Conservation (phyloP, 495 filamentous ascomycete species). For the Aspergillus funiculosus region DNA sequence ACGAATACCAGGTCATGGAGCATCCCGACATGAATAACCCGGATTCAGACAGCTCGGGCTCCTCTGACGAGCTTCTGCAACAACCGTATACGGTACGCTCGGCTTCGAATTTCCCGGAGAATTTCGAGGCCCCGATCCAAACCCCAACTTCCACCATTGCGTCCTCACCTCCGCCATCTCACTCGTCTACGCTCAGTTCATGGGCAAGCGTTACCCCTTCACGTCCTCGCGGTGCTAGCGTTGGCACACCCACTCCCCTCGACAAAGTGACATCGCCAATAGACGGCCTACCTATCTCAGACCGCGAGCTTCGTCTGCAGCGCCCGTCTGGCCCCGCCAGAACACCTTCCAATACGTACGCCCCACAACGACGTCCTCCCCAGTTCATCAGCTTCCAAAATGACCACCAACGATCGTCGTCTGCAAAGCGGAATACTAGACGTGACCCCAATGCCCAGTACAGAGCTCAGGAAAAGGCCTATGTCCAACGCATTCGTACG, state of each 20-base stretch:
- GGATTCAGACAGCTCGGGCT: conserved; percentile 61
- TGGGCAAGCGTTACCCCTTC: conserved; percentile 36
- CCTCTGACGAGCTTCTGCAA: conserved; percentile 52
- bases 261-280: conserved; percentile 24
- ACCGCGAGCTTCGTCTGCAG: conserved; percentile 38
- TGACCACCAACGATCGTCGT: conserved; percentile 49
- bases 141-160: conserved; percentile 39
- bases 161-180: conserved; percentile 39
- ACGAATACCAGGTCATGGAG: conserved; percentile 41
- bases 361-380: conserved; percentile 67
- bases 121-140: conserved; percentile 33
- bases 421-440: conserved; percentile 44
- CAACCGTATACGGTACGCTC: conserved; percentile 40
- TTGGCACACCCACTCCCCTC: conserved; percentile 29
- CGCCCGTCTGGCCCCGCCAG: conserved; percentile 56
- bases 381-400: conserved; percentile 50
- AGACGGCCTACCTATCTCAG: conserved; percentile 25
- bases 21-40: conserved; percentile 49
- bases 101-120: conserved; percentile 36
- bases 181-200: conserved; percentile 35
- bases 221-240: conserved; percentile 38
- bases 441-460: conserved; percentile 76
- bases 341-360: conserved; percentile 68
- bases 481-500: conserved; percentile 70
- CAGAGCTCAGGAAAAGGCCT: conserved; percentile 74